Evolutionary conservation across 2,329 filamentous ascomycete genomes (phyloP).

Genomic region (Talaromyces sp.): DNA sequence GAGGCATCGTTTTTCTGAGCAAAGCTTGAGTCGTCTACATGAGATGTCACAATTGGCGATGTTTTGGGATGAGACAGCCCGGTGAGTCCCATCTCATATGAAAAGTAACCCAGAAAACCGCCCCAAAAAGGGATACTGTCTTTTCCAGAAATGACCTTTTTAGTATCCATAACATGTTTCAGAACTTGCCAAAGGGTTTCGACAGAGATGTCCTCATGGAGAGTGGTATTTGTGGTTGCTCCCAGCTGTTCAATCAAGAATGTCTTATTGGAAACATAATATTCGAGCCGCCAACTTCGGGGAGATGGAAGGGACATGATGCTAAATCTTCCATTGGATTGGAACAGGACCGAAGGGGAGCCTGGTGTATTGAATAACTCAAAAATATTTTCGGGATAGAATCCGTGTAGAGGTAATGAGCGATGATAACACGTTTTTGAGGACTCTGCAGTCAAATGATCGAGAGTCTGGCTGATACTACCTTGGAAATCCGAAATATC

Average conservation of each 20-base stretch:
- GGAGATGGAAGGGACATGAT: conserved; percentile 36
- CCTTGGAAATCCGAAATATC: conserved; percentile 46
- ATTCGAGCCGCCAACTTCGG: conserved; percentile 37
- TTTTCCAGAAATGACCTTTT: conserved; percentile 35
- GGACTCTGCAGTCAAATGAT: conserved; percentile 32
- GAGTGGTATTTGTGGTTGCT: neutral
- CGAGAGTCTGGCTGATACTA: conserved; percentile 41
- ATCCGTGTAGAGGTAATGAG: conserved; percentile 21
- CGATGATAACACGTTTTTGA: conserved; percentile 27
- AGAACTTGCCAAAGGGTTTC: conserved; percentile 35
- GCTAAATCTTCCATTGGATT: conserved; percentile 44
- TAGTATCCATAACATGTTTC: conserved; percentile 39
- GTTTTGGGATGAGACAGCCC: conserved; percentile 47
- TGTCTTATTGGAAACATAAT: conserved; percentile 25
- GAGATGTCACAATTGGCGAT: conserved; percentile 40
- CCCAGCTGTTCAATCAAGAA: conserved; percentile 26
- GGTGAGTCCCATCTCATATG: conserved; percentile 74
- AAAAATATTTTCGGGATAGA: conserved; percentile 33
- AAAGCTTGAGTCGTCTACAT: conserved; percentile 21
- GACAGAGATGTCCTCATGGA: conserved; percentile 12
- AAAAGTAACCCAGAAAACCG: conserved; percentile 78
- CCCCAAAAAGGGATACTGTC: conserved; percentile 64
- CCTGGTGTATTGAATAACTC: conserved; percentile 33
- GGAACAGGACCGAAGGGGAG: conserved; percentile 34
- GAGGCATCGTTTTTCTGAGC: conserved; percentile 29